Conservation (phyloP, 768 basidiomycete genomes). For the Suillus subaureus region DNA sequence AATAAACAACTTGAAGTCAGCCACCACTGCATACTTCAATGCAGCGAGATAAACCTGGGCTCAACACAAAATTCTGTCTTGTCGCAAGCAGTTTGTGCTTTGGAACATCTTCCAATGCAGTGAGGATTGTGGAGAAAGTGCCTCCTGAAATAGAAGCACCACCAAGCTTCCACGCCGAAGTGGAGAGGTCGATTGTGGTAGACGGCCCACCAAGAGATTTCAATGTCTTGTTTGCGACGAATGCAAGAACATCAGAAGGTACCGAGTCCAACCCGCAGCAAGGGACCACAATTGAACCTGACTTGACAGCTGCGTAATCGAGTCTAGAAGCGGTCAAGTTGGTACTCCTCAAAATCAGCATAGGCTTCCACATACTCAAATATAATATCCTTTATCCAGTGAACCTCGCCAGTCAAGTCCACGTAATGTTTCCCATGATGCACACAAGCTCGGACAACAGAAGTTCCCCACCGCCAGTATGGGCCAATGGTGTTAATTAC, state of each 20-base stretch:
- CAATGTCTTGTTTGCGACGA: conserved; percentile 70
- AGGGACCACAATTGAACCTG: conserved; percentile 76
- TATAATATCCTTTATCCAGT: conserved; percentile 69
- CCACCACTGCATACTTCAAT: background rate
- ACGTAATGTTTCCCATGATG: conserved; percentile 79
- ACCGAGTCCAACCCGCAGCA: conserved; percentile 78
- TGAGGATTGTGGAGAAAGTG: conserved; percentile 39
- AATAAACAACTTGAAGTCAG: conserved; percentile 6
- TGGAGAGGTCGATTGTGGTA: conserved; percentile 53
- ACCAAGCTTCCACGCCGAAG: conserved; percentile 47
- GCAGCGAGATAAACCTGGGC: conserved; percentile 38
- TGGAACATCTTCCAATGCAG: conserved; percentile 35
- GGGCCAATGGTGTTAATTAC: conserved; percentile 82
- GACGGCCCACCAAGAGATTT: conserved; percentile 44
- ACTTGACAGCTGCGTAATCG: conserved; percentile 71
- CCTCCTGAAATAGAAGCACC: conserved; percentile 37
- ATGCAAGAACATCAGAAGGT: conserved; percentile 71
- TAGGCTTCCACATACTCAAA: conserved; percentile 43
- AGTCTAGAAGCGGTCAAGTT: conserved; percentile 46
- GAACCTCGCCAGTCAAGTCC: conserved; percentile 77
- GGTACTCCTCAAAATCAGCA: conserved; percentile 9
- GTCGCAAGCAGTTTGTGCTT: conserved; percentile 31
- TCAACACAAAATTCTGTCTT: conserved; percentile 40
- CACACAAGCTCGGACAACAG: conserved; percentile 80
- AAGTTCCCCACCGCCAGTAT: conserved; percentile 70